Evolutionary conservation across 768 basidiomycete species (phyloP).

Genomic region (Aureoboletus auriporus): DNA sequence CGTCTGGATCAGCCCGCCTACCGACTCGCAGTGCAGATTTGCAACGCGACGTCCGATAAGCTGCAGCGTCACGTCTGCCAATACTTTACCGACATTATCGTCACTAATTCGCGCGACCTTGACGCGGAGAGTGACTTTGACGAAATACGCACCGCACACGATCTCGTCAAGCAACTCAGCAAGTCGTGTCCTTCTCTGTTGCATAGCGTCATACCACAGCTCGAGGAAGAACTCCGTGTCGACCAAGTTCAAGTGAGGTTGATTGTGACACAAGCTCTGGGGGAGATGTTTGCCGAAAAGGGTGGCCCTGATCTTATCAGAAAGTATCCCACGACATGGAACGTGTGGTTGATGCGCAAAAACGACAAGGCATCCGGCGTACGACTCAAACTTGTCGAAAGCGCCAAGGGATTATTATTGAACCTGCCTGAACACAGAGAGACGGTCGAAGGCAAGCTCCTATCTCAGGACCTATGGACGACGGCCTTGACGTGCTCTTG

Average conservation of each 20-base stretch:
- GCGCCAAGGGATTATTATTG: slow-evolving; percentile 53
- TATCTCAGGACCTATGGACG: neutral
- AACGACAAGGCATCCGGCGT: slow-evolving; percentile 72
- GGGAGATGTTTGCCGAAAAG: slow-evolving; percentile 86
- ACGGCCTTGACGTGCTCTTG: slow-evolving; percentile 4
- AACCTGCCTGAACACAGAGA: slow-evolving; percentile 65
- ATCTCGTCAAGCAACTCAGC: slow-evolving; percentile 80
- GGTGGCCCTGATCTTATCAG: slow-evolving; percentile 66
- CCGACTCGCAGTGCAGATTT: slow-evolving; percentile 81
- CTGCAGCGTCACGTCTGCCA: slow-evolving; percentile 86
- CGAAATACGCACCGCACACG: slow-evolving; percentile 74
- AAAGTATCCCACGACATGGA: slow-evolving; percentile 85
- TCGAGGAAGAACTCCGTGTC: slow-evolving; percentile 85
- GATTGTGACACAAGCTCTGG: slow-evolving; percentile 83
- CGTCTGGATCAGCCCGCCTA: slow-evolving; percentile 71
- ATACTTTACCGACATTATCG: slow-evolving; percentile 90
- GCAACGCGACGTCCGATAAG: slow-evolving; percentile 79
- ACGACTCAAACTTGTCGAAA: slow-evolving; percentile 76
- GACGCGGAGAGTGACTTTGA: slow-evolving; percentile 55
- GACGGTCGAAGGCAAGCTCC: slow-evolving; percentile 66
- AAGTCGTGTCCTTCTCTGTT: slow-evolving; percentile 76
- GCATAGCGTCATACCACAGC: slow-evolving; percentile 87
- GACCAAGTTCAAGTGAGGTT: slow-evolving; percentile 67
- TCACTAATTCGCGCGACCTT: slow-evolving; percentile 49
- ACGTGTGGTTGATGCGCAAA: slow-evolving; percentile 72